phyloP scores from a whole-genome alignment of 768 basidiomycete species.

The Suillus decipiens region DNA sequence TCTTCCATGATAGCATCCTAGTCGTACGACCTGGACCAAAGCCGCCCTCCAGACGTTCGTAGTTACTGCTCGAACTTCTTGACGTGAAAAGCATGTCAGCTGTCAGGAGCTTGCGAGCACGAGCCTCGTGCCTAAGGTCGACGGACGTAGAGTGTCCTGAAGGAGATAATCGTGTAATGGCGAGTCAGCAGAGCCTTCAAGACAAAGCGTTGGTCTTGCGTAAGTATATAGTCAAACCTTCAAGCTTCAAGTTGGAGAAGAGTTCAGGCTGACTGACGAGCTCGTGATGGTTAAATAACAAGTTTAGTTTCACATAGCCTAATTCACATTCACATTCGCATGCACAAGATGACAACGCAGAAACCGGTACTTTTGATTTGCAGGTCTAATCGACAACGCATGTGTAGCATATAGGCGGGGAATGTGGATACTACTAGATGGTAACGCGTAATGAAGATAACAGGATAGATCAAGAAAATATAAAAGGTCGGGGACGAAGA shows the following conservation, averaged over 20 bases:
- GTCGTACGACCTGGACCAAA: slow-evolving; percentile 48
- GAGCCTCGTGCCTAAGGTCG: slow-evolving; percentile 25
- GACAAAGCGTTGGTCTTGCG: not conserved
- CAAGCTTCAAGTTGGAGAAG: not conserved
- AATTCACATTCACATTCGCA: not conserved
- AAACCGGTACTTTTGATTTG: slow-evolving; percentile 7
- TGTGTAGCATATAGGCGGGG: slow-evolving; percentile 6
- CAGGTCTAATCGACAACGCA: slow-evolving; percentile 12
- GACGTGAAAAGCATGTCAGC: slow-evolving; percentile 27
- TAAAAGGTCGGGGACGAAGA: not conserved
- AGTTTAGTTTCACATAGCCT: not conserved
- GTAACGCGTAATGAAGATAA: not conserved
- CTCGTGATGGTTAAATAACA: not conserved
- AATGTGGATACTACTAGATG: slow-evolving; percentile 1
- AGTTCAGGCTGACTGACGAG: no score
- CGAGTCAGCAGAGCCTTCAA: not conserved
- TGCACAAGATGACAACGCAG: not conserved
- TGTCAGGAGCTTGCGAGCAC: slow-evolving; percentile 20
- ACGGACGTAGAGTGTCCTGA: slow-evolving; percentile 33
- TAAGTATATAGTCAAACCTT: not conserved
- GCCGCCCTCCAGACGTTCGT: slow-evolving; percentile 64
- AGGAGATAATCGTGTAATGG: slow-evolving; percentile 24
- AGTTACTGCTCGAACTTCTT: slow-evolving; percentile 42
- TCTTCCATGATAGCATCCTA: slow-evolving; percentile 58
- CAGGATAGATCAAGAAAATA: slow-evolving; percentile 10